phyloP scores from a whole-genome alignment of 139 green algal genomes.

The Tetradesmus obliquus region DNA sequence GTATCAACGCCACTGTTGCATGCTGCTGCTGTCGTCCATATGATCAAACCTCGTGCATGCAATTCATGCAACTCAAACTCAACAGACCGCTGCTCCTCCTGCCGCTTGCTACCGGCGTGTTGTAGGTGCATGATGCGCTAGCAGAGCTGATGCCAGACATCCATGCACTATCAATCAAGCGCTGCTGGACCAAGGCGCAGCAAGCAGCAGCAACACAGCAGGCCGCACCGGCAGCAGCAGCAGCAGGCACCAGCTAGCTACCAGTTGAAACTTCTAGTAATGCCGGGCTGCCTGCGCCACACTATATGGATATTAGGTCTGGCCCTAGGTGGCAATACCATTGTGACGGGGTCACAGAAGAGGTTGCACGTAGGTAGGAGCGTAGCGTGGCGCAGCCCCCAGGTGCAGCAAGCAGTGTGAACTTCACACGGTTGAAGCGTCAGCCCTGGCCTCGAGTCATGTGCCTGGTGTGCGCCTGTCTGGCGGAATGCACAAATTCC shows the following conservation, averaged over 20 bases:
- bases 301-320: not conserved
- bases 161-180: conserved; percentile 83
- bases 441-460: too few relatives aligned
- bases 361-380: too few relatives aligned
- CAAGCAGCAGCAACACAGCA: conserved; percentile 41
- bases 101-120: not conserved
- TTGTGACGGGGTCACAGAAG: not conserved
- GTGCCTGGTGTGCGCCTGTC: too few relatives aligned
- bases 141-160: conserved; percentile 75
- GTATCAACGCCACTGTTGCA: too few relatives aligned
- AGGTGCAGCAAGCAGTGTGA: too few relatives aligned
- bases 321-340: not conserved
- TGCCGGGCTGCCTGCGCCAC: not conserved
- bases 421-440: too few relatives aligned
- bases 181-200: conserved; percentile 61
- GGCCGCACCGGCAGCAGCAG: conserved; percentile 29
- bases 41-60: too few relatives aligned
- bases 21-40: too few relatives aligned
- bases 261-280: not conserved
- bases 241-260: conserved; percentile 14
- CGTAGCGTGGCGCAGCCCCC: too few relatives aligned
- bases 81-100: not conserved
- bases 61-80: too few relatives aligned
- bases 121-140: conserved; percentile 76
- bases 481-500: too few relatives aligned